Evolutionary conservation across 2,329 filamentous ascomycete genomes (phyloP), one percentile per base, ranked within the genome.

Genomic region (Zopfia rhizophila): DNA sequence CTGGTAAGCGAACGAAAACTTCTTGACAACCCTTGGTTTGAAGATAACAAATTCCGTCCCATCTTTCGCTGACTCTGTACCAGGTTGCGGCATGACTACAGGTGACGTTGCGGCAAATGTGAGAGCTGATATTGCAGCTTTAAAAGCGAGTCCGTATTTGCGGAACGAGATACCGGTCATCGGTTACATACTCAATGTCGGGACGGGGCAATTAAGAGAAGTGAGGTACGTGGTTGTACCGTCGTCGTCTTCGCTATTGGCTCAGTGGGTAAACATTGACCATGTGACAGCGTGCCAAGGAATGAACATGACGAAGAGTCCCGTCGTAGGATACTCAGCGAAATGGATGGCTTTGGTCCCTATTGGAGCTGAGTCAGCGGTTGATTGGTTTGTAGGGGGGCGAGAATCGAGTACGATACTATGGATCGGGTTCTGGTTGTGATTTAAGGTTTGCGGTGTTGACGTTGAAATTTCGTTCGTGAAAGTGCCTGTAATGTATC

Each of bases 281-380:
- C 3, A 14, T 5, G 14, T 8, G 24, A 8, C 27, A 65, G 58
- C 45, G 37, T 60, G 6, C 47, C 43, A 31, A 27, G 40, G 1
- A 52, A 43, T 17, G 48, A 38, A 2, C 38, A 50, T 3, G 51
- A 60, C 31, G 51, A 57, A 32, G 53, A 44, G 16, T 49, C 47
- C 12, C 23, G 58, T 2, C 48, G 46, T 16, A 29, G 40, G 8
- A 41, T 51, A 3, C 38, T 61, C 7, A 45, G 36, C 11, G 38
- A 57, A 7, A 53, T 56, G 42, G 42, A 55, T 2, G 58, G 53
- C 22, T 61, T 65, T 49, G 50, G 46, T 22, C 62, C 60, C 6
- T 64, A 61, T 37, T 63, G 56, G 54, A 51, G 53, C 32, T 58
- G 32, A 49, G n/a, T n/a, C n/a, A n/a, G n/a, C n/a, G n/a, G n/a